phyloP scores from a whole-genome alignment of 345 rosid genomes.

The Boechera stricta region DNA sequence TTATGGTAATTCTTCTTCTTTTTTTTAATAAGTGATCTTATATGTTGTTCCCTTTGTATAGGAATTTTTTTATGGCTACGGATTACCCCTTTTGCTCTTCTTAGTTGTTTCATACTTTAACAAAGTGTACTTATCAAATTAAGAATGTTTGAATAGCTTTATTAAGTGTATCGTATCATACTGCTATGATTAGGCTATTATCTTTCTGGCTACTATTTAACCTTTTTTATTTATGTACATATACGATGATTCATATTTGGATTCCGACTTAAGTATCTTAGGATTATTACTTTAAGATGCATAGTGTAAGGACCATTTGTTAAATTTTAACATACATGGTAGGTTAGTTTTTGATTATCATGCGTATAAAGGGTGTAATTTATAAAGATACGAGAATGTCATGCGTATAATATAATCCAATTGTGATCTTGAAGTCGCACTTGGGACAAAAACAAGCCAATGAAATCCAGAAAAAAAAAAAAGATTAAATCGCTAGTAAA shows the following conservation, averaged over 20 bases:
- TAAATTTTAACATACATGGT: background rate
- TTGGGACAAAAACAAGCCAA: conserved; percentile 25
- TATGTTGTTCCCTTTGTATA: conserved; percentile 6
- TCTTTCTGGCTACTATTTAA: background rate
- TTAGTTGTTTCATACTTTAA: conserved; percentile 24
- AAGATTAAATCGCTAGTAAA: conserved; percentile 14
- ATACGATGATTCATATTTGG: conserved; percentile 33
- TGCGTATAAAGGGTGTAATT: background rate
- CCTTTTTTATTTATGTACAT: conserved; percentile 1
- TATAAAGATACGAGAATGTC: background rate
- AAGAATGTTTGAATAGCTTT: conserved; percentile 26
- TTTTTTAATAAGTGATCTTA: background rate
- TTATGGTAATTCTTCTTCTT: background rate
- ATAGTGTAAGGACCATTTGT: background rate
- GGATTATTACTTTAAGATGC: background rate
- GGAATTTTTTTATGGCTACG: background rate
- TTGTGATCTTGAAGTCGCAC: conserved; percentile 14
- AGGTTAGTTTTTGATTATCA: background rate
- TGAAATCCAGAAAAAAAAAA: background rate
- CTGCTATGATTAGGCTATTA: conserved; percentile 42
- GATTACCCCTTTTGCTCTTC: conserved; percentile 19
- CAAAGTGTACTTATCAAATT: conserved; percentile 35
- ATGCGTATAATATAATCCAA: conserved; percentile 3
- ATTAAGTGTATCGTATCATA: conserved; percentile 33
- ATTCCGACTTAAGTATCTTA: background rate